phyloP scores from a whole-genome alignment of 192 early-diverging fungal genomes.

The Umbelopsis isabellina region DNA sequence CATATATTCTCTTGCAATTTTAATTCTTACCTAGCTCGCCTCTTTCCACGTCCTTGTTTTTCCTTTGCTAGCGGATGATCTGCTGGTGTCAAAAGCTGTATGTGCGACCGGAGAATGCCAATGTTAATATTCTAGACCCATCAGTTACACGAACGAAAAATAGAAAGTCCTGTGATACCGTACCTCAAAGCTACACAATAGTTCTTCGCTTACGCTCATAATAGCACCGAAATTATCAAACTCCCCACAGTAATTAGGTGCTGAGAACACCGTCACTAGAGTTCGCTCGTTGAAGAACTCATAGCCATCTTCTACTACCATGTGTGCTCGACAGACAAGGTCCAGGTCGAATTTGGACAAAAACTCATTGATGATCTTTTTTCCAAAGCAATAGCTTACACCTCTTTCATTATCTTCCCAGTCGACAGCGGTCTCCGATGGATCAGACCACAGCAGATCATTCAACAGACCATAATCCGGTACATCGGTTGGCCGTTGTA shows the following conservation, averaged over 20 bases:
- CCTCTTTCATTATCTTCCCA: conserved; percentile 96
- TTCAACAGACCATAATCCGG: conserved; percentile 93
- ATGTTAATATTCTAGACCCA: too few species aligned
- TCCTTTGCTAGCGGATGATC: conserved; percentile 40
- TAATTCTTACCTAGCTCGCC: conserved; percentile 5
- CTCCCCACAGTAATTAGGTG: conserved; percentile 93
- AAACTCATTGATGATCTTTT: conserved; percentile 77
- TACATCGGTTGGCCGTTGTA: conserved; percentile 84
- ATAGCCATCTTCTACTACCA: conserved; percentile 98
- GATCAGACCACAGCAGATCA: conserved; percentile 93
- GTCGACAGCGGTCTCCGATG: conserved; percentile 77
- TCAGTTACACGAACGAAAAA: background rate
- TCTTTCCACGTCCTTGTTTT: conserved; percentile 17
- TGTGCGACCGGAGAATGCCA: background rate
- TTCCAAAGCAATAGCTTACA: conserved; percentile 92
- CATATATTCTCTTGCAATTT: background rate
- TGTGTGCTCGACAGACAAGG: conserved; percentile 95
- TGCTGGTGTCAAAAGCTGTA: conserved; percentile 35
- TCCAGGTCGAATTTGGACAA: conserved; percentile 96
- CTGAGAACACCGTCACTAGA: conserved; percentile 93
- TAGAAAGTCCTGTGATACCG: background rate
- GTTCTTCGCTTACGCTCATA: conserved; percentile 83
- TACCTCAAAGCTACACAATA: conserved; percentile 85
- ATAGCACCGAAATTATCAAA: conserved; percentile 87
- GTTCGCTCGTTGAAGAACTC: conserved; percentile 97